Conservation (phyloP, 2,329 filamentous ascomycete species). For the Teratosphaeria nubilosa region DNA sequence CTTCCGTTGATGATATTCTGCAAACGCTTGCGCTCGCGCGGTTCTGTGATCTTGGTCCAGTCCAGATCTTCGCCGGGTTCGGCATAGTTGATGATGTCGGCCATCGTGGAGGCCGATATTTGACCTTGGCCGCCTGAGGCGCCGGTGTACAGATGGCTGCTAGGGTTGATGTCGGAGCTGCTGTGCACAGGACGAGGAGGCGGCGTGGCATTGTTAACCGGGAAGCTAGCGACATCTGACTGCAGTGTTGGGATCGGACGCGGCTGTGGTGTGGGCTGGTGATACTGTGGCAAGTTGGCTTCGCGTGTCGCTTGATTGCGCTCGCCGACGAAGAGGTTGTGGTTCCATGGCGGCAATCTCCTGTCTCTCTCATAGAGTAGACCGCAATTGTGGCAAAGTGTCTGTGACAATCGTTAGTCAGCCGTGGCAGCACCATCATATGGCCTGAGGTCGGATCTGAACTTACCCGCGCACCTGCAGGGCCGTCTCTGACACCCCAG, state of each 20-base stretch:
- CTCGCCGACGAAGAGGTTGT: slow-evolving; percentile 52
- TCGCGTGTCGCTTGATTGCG: slow-evolving; percentile 27
- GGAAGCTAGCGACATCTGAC: slow-evolving; percentile 22
- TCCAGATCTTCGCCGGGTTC: slow-evolving; percentile 31
- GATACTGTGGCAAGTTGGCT: slow-evolving; percentile 13
- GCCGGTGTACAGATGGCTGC: slow-evolving; percentile 25
- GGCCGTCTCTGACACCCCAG: slow-evolving; percentile 91
- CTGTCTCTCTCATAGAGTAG: slow-evolving; percentile 80
- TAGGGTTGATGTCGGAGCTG: slow-evolving; percentile 16
- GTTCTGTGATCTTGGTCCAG: slow-evolving; percentile 29
- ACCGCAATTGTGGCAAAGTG: slow-evolving; percentile 88
- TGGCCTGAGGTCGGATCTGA: not conserved
- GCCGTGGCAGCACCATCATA: too few relatives aligned
- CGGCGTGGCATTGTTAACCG: slow-evolving; percentile 9
- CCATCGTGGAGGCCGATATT: slow-evolving; percentile 23
- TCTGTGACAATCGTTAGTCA: slow-evolving; percentile 38
- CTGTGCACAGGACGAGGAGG: slow-evolving; percentile 2
- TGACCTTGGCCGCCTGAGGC: slow-evolving; percentile 24
- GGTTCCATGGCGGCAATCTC: slow-evolving; percentile 67
- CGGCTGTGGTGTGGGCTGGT: slow-evolving; percentile 5
- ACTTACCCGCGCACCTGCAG: slow-evolving; percentile 69
- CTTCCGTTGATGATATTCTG: slow-evolving; percentile 32
- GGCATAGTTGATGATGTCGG: slow-evolving; percentile 28
- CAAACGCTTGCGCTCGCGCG: slow-evolving; percentile 27
- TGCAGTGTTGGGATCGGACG: slow-evolving; percentile 19